A percentile compares a stretch with the other conserved stretches of the same genome.
phyloP scores from a whole-genome alignment of 2,329 filamentous ascomycete genomes.

The Ramularia collo-cygni region DNA sequence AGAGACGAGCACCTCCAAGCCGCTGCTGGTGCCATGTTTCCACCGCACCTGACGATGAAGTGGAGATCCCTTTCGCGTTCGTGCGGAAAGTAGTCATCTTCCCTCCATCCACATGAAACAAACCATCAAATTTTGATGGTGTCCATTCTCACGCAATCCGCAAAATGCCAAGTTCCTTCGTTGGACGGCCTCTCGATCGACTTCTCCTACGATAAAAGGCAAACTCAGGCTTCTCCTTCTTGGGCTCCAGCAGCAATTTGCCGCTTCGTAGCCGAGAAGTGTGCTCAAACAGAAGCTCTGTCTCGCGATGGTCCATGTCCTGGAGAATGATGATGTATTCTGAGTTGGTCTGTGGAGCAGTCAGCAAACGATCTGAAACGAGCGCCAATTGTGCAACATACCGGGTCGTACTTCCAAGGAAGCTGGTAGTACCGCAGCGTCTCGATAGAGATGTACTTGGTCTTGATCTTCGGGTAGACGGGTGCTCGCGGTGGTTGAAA shows the following conservation, averaged over 20 bases:
- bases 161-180: slow-evolving; percentile 16
- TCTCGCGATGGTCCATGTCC: slow-evolving; percentile 43
- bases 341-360: slow-evolving; percentile 32
- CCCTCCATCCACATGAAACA: too few species aligned
- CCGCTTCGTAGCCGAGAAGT: slow-evolving; percentile 39
- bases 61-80: too few species aligned
- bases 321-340: slow-evolving; percentile 45
- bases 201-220: slow-evolving; percentile 38
- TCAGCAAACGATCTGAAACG: slow-evolving; percentile 2
- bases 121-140: too few species aligned
- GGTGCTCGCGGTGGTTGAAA: slow-evolving; percentile 24
- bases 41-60: too few species aligned
- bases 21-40: too few species aligned
- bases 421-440: slow-evolving; percentile 44
- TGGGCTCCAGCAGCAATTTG: slow-evolving; percentile 38
- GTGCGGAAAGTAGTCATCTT: too few species aligned
- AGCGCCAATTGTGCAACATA: slow-evolving; percentile 28
- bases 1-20: too few species aligned
- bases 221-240: slow-evolving; percentile 36
- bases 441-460: slow-evolving; percentile 40
- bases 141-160: too few species aligned
- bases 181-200: slow-evolving; percentile 15
- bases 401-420: slow-evolving; percentile 42
- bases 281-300: slow-evolving; percentile 46
- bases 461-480: slow-evolving; percentile 43